Conservation (phyloP, 2,329 filamentous ascomycete genomes). For the Emmonsia crescens region DNA sequence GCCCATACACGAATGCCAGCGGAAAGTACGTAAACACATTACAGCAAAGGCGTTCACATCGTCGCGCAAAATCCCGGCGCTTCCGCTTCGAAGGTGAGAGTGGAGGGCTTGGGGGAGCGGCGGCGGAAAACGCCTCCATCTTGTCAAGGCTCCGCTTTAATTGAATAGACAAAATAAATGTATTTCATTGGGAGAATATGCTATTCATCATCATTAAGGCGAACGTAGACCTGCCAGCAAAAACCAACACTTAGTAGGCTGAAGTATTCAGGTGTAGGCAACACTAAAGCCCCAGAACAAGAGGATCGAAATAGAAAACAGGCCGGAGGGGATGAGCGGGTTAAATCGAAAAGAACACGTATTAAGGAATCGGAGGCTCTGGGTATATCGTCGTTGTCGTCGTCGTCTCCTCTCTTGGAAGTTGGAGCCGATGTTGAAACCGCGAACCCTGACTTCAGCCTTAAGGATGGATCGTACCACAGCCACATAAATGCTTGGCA, state of each 20-base stretch:
- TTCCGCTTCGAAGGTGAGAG: constrained; percentile 33
- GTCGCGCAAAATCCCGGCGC: constrained; percentile 33
- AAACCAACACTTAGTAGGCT: neutral
- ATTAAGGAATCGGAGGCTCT: neutral
- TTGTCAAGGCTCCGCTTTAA: neutral
- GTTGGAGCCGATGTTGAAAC: too few relatives aligned
- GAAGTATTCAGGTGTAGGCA: neutral
- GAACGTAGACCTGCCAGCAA: neutral
- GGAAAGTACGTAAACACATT: constrained; percentile 69
- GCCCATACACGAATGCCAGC: constrained; percentile 74
- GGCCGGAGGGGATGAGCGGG: neutral
- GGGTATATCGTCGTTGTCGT: neutral
- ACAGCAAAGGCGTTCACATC: constrained; percentile 75
- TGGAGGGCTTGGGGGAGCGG: constrained; percentile 24
- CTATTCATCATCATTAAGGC: neutral
- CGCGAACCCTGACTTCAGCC: too few relatives aligned
- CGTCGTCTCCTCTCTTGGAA: neutral
- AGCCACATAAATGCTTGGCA: too few relatives aligned
- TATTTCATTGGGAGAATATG: neutral
- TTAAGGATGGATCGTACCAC: neutral
- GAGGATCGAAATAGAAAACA: neutral
- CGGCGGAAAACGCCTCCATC: constrained; percentile 31
- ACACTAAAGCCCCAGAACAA: neutral
- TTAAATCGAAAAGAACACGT: neutral
- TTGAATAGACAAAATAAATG: neutral